phyloP scores from a whole-genome alignment of 495 filamentous ascomycete species.

The Talaromyces nanjingensis region DNA sequence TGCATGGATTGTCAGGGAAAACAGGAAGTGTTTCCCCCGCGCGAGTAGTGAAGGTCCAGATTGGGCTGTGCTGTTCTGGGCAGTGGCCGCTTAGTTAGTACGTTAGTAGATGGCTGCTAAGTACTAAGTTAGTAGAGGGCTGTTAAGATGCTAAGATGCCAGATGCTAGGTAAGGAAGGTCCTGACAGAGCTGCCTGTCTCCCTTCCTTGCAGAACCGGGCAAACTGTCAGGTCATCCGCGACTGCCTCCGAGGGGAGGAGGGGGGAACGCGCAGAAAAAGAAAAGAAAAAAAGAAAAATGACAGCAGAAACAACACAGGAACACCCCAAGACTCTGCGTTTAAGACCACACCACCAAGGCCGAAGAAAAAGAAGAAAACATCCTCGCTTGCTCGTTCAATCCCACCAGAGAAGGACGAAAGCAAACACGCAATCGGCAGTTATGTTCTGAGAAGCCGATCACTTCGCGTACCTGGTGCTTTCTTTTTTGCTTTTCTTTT shows the following conservation, averaged over 20 bases:
- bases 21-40: neutral
- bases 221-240: neutral
- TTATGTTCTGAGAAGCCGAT: conserved; percentile 1
- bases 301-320: neutral
- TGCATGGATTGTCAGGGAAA: neutral
- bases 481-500: neutral
- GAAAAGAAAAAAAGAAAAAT: neutral
- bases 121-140: neutral
- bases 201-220: neutral
- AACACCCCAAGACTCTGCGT: neutral
- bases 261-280: neutral
- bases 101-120: neutral
- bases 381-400: neutral
- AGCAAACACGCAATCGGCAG: neutral
- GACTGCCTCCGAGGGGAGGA: neutral
- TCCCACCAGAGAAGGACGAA: neutral
- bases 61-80: neutral
- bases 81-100: neutral
- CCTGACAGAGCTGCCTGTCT: neutral
- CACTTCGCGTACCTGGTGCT: neutral
- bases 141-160: neutral
- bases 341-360: neutral
- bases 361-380: neutral
- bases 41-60: neutral
- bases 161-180: neutral